Evolutionary conservation across 2,329 filamentous ascomycete species (phyloP).

Genomic region (Trichoderma semiorbis): DNA sequence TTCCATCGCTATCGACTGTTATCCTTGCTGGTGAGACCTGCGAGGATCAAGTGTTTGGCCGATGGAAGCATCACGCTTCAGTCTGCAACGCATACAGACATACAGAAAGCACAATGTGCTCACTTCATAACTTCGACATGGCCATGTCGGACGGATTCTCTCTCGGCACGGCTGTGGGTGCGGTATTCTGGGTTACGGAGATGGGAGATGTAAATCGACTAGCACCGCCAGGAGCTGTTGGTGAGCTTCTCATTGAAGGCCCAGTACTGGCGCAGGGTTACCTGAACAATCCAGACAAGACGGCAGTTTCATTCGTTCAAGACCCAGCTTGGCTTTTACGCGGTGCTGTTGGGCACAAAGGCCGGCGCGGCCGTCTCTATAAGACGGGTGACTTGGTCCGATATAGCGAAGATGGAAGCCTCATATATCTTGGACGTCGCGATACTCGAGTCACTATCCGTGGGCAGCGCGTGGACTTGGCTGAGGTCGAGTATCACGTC

Average conservation of each 20-base stretch:
- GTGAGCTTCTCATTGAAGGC: slow-evolving; percentile 29
- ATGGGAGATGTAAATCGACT: no score
- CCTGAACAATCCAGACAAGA: slow-evolving; percentile 24
- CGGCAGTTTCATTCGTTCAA: slow-evolving; percentile 31
- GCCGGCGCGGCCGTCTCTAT: slow-evolving; percentile 35
- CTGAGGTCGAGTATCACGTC: slow-evolving; percentile 20
- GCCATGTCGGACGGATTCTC: no score
- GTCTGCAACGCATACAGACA: no score
- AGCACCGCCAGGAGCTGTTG: slow-evolving; percentile 11
- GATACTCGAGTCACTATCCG: slow-evolving; percentile 56
- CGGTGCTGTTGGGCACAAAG: background rate
- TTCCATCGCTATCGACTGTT: no score
- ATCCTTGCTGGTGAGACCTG: no score
- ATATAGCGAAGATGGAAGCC: slow-evolving; percentile 37
- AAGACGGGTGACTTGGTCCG: slow-evolving; percentile 46
- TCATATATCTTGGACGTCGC: slow-evolving; percentile 49
- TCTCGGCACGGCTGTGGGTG: no score
- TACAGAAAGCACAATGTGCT: no score
- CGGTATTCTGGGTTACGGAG: no score
- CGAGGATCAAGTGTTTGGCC: no score
- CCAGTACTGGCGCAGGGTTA: slow-evolving; percentile 26
- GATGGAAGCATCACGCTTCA: no score
- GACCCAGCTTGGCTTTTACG: slow-evolving; percentile 40
- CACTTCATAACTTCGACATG: no score
- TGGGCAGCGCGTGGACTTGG: slow-evolving; percentile 53